Evolutionary conservation across 495 filamentous ascomycete genomes (phyloP).

Genomic region (Sphaerosporella brunnea): DNA sequence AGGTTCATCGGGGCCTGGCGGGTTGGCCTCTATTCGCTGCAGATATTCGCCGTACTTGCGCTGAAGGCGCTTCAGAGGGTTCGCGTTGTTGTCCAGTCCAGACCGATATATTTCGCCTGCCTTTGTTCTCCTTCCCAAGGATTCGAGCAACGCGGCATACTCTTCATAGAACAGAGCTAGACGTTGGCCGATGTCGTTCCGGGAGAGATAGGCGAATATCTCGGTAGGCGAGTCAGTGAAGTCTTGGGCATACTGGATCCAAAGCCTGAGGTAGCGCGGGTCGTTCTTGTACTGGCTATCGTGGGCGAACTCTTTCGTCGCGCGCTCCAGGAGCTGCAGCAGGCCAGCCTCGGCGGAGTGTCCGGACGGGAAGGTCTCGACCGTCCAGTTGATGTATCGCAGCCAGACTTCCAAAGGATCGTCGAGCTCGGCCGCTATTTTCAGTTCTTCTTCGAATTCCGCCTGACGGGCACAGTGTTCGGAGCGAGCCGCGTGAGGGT

Average conservation of each 20-base stretch:
- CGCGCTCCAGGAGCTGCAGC: slow-evolving; percentile 74
- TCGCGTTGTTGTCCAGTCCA: slow-evolving; percentile 72
- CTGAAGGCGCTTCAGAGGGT: slow-evolving; percentile 59
- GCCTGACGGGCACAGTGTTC: slow-evolving; percentile 53
- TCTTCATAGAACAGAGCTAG: slow-evolving; percentile 96
- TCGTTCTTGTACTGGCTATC: slow-evolving; percentile 84
- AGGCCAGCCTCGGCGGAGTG: slow-evolving; percentile 87
- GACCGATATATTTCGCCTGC: slow-evolving; percentile 84
- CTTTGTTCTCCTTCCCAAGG: slow-evolving; percentile 68
- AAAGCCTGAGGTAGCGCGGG: slow-evolving; percentile 76
- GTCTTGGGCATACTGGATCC: slow-evolving; percentile 82
- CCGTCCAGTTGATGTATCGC: slow-evolving; percentile 88
- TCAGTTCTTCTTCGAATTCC: slow-evolving; percentile 73
- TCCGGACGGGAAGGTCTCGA: slow-evolving; percentile 85
- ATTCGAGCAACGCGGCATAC: slow-evolving; percentile 81
- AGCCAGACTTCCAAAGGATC: slow-evolving; percentile 93
- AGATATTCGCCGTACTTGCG: slow-evolving; percentile 87
- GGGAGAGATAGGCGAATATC: slow-evolving; percentile 74
- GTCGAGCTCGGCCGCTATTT: slow-evolving; percentile 63
- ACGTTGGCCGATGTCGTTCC: slow-evolving; percentile 70
- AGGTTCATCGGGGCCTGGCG: slow-evolving; percentile 44
- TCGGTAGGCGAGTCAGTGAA: slow-evolving; percentile 87
- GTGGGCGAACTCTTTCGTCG: slow-evolving; percentile 73
- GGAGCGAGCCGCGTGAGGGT: slow-evolving; percentile 49
- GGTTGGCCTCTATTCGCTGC: slow-evolving; percentile 46